Evolutionary conservation across 2,329 filamentous ascomycete genomes (phyloP).

Genomic region (Lasiodiplodia hormozganensis): DNA sequence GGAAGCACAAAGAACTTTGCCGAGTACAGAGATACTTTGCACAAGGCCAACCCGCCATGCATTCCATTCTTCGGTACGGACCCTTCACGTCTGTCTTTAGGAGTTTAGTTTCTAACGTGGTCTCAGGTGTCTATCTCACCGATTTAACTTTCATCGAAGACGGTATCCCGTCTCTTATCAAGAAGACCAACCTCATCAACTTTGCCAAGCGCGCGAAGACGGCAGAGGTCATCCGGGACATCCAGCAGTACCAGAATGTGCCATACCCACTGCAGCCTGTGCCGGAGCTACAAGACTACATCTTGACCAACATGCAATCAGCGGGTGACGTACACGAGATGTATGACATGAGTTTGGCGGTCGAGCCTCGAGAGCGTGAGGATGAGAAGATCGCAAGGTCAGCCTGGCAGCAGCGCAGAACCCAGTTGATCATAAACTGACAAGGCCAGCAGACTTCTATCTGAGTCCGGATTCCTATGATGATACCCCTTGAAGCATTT

Average conservation of each 20-base stretch:
- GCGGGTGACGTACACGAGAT: slow-evolving; percentile 98
- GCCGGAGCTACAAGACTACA: slow-evolving; percentile 93
- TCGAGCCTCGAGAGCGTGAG: slow-evolving; percentile 94
- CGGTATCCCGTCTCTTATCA: slow-evolving; percentile 93
- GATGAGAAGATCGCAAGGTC: slow-evolving; percentile 99
- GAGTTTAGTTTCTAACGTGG: slow-evolving; percentile 33
- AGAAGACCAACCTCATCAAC: slow-evolving; percentile 96
- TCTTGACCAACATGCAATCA: slow-evolving; percentile 92
- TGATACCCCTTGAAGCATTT: slow-evolving; percentile 47
- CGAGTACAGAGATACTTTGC: slow-evolving; percentile 91
- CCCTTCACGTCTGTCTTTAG: not conserved
- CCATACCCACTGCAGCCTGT: slow-evolving; percentile 93
- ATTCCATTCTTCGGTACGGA: slow-evolving; percentile 92
- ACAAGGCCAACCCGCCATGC: slow-evolving; percentile 92
- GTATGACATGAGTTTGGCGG: slow-evolving; percentile 94
- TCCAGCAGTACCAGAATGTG: slow-evolving; percentile 98
- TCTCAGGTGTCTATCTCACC: slow-evolving; percentile 87
- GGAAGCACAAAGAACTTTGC: slow-evolving; percentile 97
- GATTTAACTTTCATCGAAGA: slow-evolving; percentile 99
- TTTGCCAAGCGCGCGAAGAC: slow-evolving; percentile 98
- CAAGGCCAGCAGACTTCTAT: slow-evolving; percentile 53
- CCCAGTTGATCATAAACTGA: slow-evolving; percentile 33
- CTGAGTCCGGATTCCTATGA: slow-evolving; percentile 63
- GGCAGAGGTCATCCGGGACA: slow-evolving; percentile 96
- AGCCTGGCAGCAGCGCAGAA: slow-evolving; percentile 14